phyloP scores from a whole-genome alignment of 176 grass and related monocot species.

The Coix lacrymajobi region DNA sequence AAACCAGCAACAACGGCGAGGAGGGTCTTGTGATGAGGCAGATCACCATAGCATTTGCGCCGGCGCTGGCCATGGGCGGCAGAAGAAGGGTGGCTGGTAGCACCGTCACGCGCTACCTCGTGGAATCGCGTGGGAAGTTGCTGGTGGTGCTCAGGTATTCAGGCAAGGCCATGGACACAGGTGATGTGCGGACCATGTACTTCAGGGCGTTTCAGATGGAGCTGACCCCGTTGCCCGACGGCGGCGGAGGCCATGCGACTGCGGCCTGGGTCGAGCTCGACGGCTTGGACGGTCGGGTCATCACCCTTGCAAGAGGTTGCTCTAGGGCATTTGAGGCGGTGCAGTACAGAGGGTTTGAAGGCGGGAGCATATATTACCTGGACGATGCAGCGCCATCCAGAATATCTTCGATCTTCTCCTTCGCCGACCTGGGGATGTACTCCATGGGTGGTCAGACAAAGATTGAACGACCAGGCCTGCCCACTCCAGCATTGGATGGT shows the following conservation, averaged over 20 bases:
- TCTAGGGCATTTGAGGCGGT: neutral
- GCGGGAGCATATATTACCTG: neutral
- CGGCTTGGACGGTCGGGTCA: neutral
- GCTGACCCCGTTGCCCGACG: neutral
- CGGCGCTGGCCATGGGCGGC: neutral
- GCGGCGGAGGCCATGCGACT: neutral
- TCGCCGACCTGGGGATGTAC: neutral
- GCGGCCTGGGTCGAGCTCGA: neutral
- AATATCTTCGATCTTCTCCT: neutral
- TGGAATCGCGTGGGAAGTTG: neutral
- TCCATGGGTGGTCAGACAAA: neutral
- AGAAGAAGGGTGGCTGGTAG: too few species aligned
- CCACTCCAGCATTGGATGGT: too few species aligned
- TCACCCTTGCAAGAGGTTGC: neutral
- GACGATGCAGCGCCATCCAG: neutral
- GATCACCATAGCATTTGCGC: neutral
- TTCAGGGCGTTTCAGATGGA: neutral
- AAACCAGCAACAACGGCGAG: neutral
- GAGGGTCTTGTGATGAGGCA: neutral
- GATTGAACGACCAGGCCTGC: neutral
- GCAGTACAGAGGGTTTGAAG: neutral
- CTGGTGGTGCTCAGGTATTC: neutral
- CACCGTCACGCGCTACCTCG: neutral
- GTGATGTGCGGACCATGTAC: neutral
- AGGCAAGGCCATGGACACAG: neutral